Conservation (phyloP, 257 asterid genomes). For the Galeopsis tetrahit region DNA sequence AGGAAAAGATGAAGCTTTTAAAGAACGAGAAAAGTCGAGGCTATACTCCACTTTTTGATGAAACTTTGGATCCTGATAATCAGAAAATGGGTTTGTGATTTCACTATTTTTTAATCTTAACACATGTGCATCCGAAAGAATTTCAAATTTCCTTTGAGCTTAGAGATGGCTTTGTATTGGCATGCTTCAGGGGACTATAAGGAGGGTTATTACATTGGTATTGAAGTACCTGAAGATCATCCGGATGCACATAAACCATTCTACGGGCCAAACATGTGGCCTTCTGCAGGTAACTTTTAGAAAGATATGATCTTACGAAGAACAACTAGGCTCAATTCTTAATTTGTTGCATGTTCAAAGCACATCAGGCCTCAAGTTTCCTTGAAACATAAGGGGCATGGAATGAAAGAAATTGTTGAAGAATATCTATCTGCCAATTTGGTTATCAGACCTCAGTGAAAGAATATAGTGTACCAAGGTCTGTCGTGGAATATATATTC, state of each 20-base stretch:
- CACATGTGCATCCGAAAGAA: background rate
- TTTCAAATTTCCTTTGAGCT: background rate
- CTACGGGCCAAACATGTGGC: slow-evolving; percentile 83
- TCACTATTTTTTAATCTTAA: background rate
- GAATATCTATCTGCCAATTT: slow-evolving; percentile 2
- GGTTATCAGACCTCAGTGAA: background rate
- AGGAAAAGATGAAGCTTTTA: slow-evolving; percentile 83
- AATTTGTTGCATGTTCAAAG: background rate
- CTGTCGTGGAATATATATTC: background rate
- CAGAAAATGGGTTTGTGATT: slow-evolving; percentile 66
- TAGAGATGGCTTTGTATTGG: slow-evolving; percentile 24
- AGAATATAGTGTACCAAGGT: background rate
- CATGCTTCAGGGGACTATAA: slow-evolving; percentile 76
- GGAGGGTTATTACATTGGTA: slow-evolving; percentile 94
- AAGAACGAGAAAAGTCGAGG: slow-evolving; percentile 80
- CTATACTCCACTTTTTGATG: slow-evolving; percentile 86
- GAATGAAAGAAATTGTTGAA: background rate
- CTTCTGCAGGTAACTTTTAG: slow-evolving; percentile 58
- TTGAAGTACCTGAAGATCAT: slow-evolving; percentile 69
- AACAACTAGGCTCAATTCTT: slow-evolving; percentile 16
- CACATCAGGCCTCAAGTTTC: background rate
- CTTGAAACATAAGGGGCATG: background rate
- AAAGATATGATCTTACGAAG: background rate
- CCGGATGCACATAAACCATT: slow-evolving; percentile 72
- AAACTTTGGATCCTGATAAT: slow-evolving; percentile 69